phyloP scores from a whole-genome alignment of 1,284 basidiomycete genomes.

The Leccinum fuscescens region DNA sequence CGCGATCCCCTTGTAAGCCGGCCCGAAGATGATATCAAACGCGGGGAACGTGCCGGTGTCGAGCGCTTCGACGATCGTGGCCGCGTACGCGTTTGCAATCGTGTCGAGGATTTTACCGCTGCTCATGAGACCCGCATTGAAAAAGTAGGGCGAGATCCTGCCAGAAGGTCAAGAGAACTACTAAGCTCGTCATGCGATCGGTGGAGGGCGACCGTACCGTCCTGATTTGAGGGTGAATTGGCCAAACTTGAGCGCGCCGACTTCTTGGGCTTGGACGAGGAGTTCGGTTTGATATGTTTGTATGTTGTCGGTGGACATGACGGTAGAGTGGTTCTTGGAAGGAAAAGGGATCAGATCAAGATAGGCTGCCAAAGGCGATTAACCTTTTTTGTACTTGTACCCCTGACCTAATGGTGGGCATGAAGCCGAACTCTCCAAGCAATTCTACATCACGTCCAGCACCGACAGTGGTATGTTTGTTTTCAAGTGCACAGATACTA shows the following conservation, averaged over 20 bases:
- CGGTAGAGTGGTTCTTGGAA: not conserved
- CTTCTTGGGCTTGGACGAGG: constrained; percentile 46
- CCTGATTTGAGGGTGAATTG: constrained; percentile 53
- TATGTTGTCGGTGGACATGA: constrained; percentile 24
- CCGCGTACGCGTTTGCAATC: too few species aligned
- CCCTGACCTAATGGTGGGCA: not conserved
- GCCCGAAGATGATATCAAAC: constrained; percentile 94
- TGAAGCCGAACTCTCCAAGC: too few species aligned
- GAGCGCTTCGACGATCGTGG: constrained; percentile 45
- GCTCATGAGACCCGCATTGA: too few species aligned
- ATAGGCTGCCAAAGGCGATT: not conserved
- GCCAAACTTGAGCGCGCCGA: constrained; percentile 84
- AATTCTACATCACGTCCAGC: too few species aligned
- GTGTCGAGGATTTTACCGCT: too few species aligned
- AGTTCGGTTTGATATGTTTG: constrained; percentile 43
- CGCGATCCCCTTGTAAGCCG: constrained; percentile 98
- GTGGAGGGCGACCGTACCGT: constrained; percentile 53
- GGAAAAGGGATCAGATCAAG: not conserved
- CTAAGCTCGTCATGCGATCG: not conserved
- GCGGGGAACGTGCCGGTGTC: constrained; percentile 49
- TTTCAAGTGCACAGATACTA: not conserved
- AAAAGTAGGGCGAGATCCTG: constrained; percentile 41
- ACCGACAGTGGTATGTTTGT: too few species aligned
- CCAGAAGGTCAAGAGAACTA: constrained; percentile 6
- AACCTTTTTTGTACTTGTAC: not conserved